Evolutionary conservation across 1,284 basidiomycete genomes (phyloP), one percentile per base, ranked within the genome.

Genomic region (Cryptococcus maquisensis): DNA sequence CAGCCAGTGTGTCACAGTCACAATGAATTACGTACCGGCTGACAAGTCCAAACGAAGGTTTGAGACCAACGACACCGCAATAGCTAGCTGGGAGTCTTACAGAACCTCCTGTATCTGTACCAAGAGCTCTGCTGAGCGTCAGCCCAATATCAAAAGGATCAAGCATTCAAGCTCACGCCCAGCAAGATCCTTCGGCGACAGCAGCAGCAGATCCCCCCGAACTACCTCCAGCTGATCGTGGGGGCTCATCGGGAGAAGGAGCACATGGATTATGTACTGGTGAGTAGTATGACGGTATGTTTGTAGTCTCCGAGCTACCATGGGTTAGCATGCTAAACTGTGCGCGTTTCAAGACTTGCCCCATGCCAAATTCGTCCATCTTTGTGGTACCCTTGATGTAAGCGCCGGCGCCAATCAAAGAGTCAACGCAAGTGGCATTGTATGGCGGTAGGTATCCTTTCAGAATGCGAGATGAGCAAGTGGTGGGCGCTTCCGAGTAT

Each of bases 331-430:
- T 24, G 21, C n/a, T 18, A n/a, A n/a, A 32, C 20, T 18, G 21
- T 32, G 21, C 12, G 28, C 21, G n/a, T 40, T 1, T 20, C 39
- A 40, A 5, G 13, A 18, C 68, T 49, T 40, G 92, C 86, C 95
- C 95, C 95, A 98, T 98, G 0, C 94, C 94, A 75, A 98, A 98
- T 73, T 98, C 95, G 71, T 98, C 95, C 75, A 92, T 93, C 70
- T 97, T 97, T 0, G 93, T 87, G 76, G 95, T 95, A 2, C 91
- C 93, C 0, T 86, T 68, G 13, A 98, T 82, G 9, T 81, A 72
- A 0, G 87, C 91, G 1, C 91, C 93, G 0, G 82, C 80, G 0
- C 77, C 60, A 1, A 81, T 77, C 0, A 98, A 76, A 2, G 84
- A 74, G 1, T 76, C 60, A 0, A 97, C 89, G 4, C 88, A 88